Conservation (phyloP, 345 rosid species). For the Brassica cretica region DNA sequence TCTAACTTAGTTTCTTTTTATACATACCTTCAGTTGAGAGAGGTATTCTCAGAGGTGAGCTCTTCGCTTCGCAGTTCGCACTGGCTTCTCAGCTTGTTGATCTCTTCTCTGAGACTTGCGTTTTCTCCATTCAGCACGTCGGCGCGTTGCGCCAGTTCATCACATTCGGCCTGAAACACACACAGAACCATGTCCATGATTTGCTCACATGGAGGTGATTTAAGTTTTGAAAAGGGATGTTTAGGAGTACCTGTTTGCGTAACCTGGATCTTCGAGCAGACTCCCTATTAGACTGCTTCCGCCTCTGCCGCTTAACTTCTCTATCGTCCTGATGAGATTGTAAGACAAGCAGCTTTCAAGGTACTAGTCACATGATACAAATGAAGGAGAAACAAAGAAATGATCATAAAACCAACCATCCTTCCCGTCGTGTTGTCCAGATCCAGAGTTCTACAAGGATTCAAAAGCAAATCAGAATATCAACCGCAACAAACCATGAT, state of each 20-base stretch:
- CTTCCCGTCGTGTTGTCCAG: conserved; percentile 59
- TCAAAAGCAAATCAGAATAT: conserved; percentile 15
- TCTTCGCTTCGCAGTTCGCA: too few relatives aligned
- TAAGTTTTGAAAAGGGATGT: background rate
- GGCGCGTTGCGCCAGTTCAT: conserved; percentile 92
- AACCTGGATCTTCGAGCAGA: conserved; percentile 95
- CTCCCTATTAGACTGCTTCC: conserved; percentile 99
- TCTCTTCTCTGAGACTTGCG: conserved; percentile 78
- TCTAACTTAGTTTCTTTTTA: background rate
- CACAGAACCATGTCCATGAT: conserved; percentile 16
- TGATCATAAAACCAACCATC: conserved; percentile 54
- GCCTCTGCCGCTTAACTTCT: conserved; percentile 86
- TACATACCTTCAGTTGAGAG: conserved; percentile 90
- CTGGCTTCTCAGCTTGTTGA: conserved; percentile 65
- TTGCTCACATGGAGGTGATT: conserved; percentile 17
- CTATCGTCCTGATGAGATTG: conserved; percentile 72
- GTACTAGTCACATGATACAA: conserved; percentile 7
- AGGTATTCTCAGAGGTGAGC: conserved; percentile 70
- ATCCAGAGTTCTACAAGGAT: conserved; percentile 59
- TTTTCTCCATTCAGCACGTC: conserved; percentile 84
- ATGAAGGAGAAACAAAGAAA: background rate
- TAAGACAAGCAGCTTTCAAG: background rate
- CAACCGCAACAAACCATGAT: background rate
- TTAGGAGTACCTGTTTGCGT: conserved; percentile 82
- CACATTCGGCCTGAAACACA: conserved; percentile 88